Base-by-base conservation (phyloP, 2,329 filamentous ascomycete genomes). In the Trichoderma sp. region DNA sequence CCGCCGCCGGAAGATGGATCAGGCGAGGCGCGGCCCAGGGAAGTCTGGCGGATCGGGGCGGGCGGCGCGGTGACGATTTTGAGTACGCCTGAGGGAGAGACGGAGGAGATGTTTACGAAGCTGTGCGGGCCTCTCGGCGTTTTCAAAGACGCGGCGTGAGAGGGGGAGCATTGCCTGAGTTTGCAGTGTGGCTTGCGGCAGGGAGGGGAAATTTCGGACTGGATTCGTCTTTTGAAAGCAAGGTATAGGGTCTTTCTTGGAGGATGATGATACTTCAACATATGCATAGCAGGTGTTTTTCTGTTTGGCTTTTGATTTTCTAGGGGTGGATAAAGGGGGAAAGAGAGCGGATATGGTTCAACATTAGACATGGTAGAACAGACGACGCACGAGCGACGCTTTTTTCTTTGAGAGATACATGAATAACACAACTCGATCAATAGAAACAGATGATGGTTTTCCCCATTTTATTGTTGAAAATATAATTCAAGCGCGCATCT, bases 71-170 rank as follows among this genome's bases (percentile, higher is more conserved):
- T 98, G 17, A 98, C 94, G 1, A 89, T 88, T 26, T 81, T 97
- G 65, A 97, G 93, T 74, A 91, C 90, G 3, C 82, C 90, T 0
- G 83, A 89, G 65, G 92, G 88, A 3, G 94, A 98, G 80, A 90
- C 89, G 78, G 91, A 96, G 67, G 95, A 98, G 81, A 97, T 98
- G 93, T 82, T 89, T 72, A 88, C 87, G 7, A 94, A 93, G 77
- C 77, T 92, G 57, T 83, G 81, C 57, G 85, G 85, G 2, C 84
- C 84, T 12, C 71, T 87, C 70, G 80, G 83, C 0, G 76, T 84
- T 3, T 85, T 87, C 57, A 69, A 70, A 61, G 76, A 78, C 63
- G 67, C 70, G n/a, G 75, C 75, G 34, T 77, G 66, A 15, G 41
- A 30, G 28, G 28, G 28, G 28, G 7, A 28, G 28, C 7, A 28